phyloP scores from a whole-genome alignment of 768 basidiomycete species.

The Serendipita sp. region DNA sequence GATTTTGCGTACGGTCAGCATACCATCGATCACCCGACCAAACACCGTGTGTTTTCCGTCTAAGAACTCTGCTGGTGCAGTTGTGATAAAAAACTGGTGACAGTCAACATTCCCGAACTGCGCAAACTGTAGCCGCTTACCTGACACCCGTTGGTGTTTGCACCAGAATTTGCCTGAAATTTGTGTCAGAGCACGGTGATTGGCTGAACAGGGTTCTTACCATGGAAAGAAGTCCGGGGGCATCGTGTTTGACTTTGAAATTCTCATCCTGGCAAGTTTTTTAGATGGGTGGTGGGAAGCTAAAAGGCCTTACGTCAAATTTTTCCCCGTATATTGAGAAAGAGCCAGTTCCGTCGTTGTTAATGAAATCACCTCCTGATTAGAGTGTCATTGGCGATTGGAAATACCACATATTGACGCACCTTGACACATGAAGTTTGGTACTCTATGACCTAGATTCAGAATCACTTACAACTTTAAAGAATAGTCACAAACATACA shows the following conservation, averaged over 20 bases:
- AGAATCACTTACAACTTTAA: not conserved
- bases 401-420: slow-evolving; percentile 11
- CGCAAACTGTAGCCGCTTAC: slow-evolving; percentile 19
- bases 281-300: not conserved
- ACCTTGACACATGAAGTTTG: slow-evolving; percentile 97
- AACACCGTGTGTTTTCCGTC: slow-evolving; percentile 93
- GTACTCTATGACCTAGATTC: slow-evolving; percentile 35
- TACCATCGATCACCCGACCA: slow-evolving; percentile 34
- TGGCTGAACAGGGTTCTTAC: slow-evolving; percentile 24
- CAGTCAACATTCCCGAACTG: not conserved
- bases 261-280: slow-evolving; percentile 65
- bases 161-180: slow-evolving; percentile 79
- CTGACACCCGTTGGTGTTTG: slow-evolving; percentile 88
- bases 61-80: slow-evolving; percentile 85
- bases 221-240: slow-evolving; percentile 83
- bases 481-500: slow-evolving; percentile 31
- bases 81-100: slow-evolving; percentile 87
- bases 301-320: slow-evolving; percentile 47
- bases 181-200: not conserved
- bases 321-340: slow-evolving; percentile 97
- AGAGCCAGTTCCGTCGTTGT: slow-evolving; percentile 86
- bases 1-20: slow-evolving; percentile 40
- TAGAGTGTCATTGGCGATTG: not conserved
- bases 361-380: slow-evolving; percentile 83
- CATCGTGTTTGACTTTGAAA: slow-evolving; percentile 77